phyloP scores from a whole-genome alignment of 2,329 filamentous ascomycete species.

The Biscogniauxia marginata region DNA sequence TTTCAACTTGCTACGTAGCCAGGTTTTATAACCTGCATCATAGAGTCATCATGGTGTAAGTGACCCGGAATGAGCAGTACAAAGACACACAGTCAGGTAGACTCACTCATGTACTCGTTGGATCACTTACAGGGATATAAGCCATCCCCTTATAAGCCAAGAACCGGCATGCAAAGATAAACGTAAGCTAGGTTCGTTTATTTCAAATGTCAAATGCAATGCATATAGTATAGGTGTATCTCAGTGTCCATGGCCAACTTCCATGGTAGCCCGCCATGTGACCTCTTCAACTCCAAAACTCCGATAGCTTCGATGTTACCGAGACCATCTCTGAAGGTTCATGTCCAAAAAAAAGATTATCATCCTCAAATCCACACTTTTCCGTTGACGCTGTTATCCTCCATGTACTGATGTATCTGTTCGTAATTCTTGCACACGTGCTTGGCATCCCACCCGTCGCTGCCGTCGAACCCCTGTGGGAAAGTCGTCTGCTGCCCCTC shows the following conservation, averaged over 20 bases:
- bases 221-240: not conserved
- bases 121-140: too few species aligned
- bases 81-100: too few species aligned
- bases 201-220: not conserved
- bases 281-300: conserved; percentile 6
- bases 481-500: conserved; percentile 41
- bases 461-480: conserved; percentile 36
- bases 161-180: too few species aligned
- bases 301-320: not conserved
- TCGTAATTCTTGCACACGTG: conserved; percentile 42
- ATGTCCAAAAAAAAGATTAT: too few species aligned
- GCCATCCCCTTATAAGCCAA: too few species aligned
- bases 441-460: conserved; percentile 44
- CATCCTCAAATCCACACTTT: conserved; percentile 36
- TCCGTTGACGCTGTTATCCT: conserved; percentile 35
- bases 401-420: conserved; percentile 35
- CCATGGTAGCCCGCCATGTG: conserved; percentile 5
- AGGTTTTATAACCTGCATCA: too few species aligned
- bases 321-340: too few species aligned
- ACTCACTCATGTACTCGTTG: too few species aligned
- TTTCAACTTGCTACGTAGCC: too few species aligned
- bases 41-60: too few species aligned
- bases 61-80: too few species aligned
- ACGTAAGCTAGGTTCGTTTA: too few species aligned
- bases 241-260: not conserved